Evolutionary conservation across 139 green algal species (phyloP).

Genomic region (Auxenochlorella pyrenoidosa): DNA sequence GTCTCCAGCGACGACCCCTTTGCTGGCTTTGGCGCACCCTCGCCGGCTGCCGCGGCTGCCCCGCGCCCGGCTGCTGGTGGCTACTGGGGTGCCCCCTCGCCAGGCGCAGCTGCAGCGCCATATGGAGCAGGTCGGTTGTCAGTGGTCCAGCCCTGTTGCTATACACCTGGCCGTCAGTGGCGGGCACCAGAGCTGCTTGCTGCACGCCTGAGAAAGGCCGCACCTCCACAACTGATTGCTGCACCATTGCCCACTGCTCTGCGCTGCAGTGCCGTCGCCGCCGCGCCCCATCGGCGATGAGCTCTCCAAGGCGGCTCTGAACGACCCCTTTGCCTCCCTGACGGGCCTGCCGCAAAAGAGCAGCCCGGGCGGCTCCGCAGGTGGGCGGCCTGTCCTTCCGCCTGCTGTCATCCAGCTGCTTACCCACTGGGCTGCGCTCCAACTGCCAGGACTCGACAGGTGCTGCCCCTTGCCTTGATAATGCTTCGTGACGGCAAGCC

Average conservation of each 20-base stretch:
- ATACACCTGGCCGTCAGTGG: background rate
- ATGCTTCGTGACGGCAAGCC: too few relatives aligned
- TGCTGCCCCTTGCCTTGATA: background rate
- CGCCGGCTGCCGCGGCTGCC: background rate
- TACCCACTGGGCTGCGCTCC: too few relatives aligned
- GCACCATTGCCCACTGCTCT: background rate
- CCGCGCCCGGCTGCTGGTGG: background rate
- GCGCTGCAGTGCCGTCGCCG: background rate
- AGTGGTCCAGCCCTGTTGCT: background rate
- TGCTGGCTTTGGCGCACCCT: conserved; percentile 19
- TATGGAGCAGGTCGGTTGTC: background rate
- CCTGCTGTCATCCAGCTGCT: background rate
- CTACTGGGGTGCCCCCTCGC: background rate
- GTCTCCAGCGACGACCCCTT: conserved; percentile 19
- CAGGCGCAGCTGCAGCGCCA: background rate
- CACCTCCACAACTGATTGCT: background rate
- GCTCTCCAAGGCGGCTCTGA: conserved; percentile 43
- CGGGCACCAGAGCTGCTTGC: background rate
- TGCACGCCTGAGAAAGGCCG: too few relatives aligned
- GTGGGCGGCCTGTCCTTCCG: background rate
- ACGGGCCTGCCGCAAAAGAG: conserved; percentile 29
- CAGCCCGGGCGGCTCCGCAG: background rate
- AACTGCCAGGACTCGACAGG: too few relatives aligned
- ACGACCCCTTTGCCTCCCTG: conserved; percentile 58
- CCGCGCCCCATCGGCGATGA: background rate